Conservation (phyloP, 768 basidiomycete species). For the Cyclocybe cylindracea region DNA sequence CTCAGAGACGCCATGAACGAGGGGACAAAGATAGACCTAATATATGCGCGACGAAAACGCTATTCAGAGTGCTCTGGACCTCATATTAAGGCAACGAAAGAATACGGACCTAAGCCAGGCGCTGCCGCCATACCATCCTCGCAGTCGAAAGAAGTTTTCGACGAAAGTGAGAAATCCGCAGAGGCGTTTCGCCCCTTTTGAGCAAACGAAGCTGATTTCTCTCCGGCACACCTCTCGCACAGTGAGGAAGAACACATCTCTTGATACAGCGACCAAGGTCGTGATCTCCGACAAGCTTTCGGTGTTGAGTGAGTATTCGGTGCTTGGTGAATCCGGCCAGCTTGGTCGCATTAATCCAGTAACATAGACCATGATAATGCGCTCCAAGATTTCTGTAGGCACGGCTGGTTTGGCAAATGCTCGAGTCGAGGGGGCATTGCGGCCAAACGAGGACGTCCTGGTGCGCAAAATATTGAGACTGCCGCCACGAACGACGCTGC, state of each 20-base stretch:
- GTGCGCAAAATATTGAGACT: neutral
- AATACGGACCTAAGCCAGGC: conserved; percentile 49
- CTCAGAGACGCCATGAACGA: conserved; percentile 29
- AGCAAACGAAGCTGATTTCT: conserved; percentile 23
- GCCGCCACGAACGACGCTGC: neutral
- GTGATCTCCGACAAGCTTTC: too few species aligned
- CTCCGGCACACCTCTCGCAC: neutral
- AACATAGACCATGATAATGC: conserved; percentile 30
- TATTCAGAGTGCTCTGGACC: neutral
- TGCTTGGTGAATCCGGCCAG: too few species aligned
- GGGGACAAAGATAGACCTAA: conserved; percentile 32
- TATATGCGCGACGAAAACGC: conserved; percentile 15
- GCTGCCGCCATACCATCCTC: conserved; percentile 29
- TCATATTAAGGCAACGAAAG: neutral
- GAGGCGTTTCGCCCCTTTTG: conserved; percentile 14
- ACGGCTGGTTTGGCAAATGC: conserved; percentile 22
- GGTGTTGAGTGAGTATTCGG: too few species aligned
- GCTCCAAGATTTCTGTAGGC: conserved; percentile 38
- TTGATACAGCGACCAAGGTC: too few species aligned
- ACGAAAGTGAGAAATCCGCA: conserved; percentile 13
- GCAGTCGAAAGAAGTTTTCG: conserved; percentile 9
- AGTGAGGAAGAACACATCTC: too few species aligned
- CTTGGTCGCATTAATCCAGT: too few species aligned
- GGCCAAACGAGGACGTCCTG: neutral
- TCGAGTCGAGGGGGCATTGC: neutral